Conservation (phyloP, 163 green algal genomes). For the Coccomyxa subellipsoidea region DNA sequence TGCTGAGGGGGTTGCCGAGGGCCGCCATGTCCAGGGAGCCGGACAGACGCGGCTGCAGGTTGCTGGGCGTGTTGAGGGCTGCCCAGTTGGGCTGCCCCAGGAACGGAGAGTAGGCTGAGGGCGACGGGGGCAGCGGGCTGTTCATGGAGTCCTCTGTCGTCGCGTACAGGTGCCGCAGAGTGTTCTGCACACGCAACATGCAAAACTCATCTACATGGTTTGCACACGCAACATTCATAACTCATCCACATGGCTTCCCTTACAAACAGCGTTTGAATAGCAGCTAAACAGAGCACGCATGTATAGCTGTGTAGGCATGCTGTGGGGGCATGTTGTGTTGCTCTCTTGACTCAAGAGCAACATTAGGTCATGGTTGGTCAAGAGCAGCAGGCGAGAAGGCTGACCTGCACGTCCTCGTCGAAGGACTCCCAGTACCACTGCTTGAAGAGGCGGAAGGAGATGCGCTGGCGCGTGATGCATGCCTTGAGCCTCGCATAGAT, state of each 20-base stretch:
- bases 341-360: no score
- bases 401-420: constrained; percentile 57
- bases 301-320: not conserved
- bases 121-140: constrained; percentile 21
- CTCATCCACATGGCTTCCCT: not conserved
- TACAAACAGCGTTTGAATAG: not conserved
- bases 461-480: constrained; percentile 57
- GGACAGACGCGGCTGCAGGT: not conserved
- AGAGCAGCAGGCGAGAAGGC: not conserved
- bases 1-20: not conserved
- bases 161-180: constrained; percentile 41
- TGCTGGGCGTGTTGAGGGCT: not conserved
- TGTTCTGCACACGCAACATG: constrained; percentile 25
- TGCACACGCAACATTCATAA: constrained; percentile 6
- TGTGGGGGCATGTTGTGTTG: not conserved
- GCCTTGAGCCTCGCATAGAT: constrained; percentile 36
- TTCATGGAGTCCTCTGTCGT: constrained; percentile 29
- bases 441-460: constrained; percentile 58
- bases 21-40: not conserved
- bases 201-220: constrained; percentile 12
- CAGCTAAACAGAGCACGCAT: not conserved
- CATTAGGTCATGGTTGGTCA: no score
- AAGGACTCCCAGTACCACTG: constrained; percentile 69
- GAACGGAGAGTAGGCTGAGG: not conserved
- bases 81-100: not conserved